Base-by-base conservation (phyloP, 352 stramenopile genomes). In the Blastocystis hominis region DNA sequence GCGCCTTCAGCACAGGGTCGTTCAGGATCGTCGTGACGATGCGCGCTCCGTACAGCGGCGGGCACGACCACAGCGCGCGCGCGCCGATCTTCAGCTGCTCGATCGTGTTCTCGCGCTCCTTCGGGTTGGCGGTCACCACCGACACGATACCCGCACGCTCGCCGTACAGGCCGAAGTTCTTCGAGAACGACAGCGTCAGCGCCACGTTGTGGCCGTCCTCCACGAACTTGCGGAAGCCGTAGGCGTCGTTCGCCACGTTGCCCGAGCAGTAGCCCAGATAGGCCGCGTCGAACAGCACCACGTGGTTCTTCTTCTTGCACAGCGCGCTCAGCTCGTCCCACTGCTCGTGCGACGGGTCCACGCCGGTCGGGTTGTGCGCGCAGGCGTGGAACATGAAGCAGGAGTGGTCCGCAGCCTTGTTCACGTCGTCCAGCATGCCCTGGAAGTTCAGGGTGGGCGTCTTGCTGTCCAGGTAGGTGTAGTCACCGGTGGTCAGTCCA, bases 161-260 rank as follows among this genome's bases (percentile, higher is more conserved):
- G 75, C 97, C 97, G 91, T 99, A 99, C 17, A 99, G 93, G 80
- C 97, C 97, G 90, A 99, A 99, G 94, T 99, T 99, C 92, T 99
- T 99, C 55, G 96, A 96, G 91, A 98, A 99, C 89, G 93, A 98
- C 92, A 99, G 96, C 50, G 94, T 94, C 68, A 99, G 90, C 10
- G 96, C 90, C 89, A 99, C 92, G 80, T 97, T 94, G 92, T 99
- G 96, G 46, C 97, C 97, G 86, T 98, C 95, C 78, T 97, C 94
- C 5, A 98, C 97, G 91, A 99, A 99, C 91, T 97, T 93, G 56
- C 97, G 93, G 86, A 98, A 92, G 46, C 96, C 94, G 54, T 92
- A 93, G 20, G 95, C 96, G 92, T 99, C 97, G 75, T 94, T 93
- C 72, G 93, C 93, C 30, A 96, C 94, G 91, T 98, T 94, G 68